Conservation (phyloP, 495 filamentous ascomycete genomes). For the Aspergillus saccharolyticus region DNA sequence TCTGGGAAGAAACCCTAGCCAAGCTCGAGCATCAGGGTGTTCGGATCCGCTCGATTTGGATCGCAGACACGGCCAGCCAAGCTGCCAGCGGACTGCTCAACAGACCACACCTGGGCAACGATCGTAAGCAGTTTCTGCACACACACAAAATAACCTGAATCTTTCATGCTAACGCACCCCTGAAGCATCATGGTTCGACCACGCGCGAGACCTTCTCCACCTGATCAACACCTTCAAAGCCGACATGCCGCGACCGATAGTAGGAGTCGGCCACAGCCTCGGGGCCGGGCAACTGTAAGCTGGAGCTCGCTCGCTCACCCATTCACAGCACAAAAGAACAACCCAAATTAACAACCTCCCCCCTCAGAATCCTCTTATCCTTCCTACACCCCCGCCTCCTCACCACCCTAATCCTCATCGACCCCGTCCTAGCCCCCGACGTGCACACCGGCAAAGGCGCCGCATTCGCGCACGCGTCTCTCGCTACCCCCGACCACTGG, state of each 20-base stretch:
- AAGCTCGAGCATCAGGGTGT: constrained; percentile 17
- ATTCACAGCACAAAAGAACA: too few species aligned
- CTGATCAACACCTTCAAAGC: constrained; percentile 65
- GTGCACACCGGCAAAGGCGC: background rate
- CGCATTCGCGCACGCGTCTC: background rate
- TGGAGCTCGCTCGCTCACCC: too few species aligned
- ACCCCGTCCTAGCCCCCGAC: constrained; percentile 5
- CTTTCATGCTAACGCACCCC: constrained; percentile 29
- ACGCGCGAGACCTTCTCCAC: constrained; percentile 66
- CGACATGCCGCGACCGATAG: constrained; percentile 63
- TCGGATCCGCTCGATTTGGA: constrained; percentile 58
- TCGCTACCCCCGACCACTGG: constrained; percentile 4
- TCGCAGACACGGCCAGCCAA: constrained; percentile 62
- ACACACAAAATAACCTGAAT: background rate
- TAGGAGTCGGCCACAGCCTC: constrained; percentile 75
- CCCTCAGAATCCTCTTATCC: constrained; percentile 7
- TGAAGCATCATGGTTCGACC: constrained; percentile 55
- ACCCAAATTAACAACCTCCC: constrained; percentile 33
- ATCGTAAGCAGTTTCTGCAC: background rate
- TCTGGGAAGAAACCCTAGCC: constrained; percentile 60
- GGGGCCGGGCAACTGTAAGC: constrained; percentile 53
- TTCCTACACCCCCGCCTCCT: constrained; percentile 10
- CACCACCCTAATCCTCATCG: constrained; percentile 9
- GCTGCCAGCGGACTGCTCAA: constrained; percentile 50
- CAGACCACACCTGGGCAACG: constrained; percentile 9